A percentile compares a stretch with the other conserved stretches of the same genome.
Conservation (phyloP, 1,139 yeast species). For the Trichomonascaceae sp. region DNA sequence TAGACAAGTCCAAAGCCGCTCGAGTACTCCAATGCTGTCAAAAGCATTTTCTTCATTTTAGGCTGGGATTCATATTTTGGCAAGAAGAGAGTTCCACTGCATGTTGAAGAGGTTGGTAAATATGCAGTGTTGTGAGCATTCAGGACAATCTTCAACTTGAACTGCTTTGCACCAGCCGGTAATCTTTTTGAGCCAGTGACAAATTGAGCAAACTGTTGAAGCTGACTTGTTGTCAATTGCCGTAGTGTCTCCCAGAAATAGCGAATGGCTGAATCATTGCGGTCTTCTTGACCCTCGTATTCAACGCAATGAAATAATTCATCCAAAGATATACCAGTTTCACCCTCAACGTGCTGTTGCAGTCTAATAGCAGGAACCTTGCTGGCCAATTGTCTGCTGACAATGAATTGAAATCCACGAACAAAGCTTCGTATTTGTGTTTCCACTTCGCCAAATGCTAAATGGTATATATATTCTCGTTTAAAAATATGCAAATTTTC, state of each 20-base stretch:
- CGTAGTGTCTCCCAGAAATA: conserved; percentile 21
- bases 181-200: conserved; percentile 28
- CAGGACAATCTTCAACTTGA: conserved; percentile 19
- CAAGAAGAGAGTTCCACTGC: conserved; percentile 24
- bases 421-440: conserved; percentile 1
- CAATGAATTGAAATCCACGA: conserved; percentile 5
- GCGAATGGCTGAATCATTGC: conserved; percentile 17
- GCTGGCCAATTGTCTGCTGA: background rate
- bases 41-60: conserved; percentile 18
- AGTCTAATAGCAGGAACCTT: conserved; percentile 10
- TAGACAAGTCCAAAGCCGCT: conserved; percentile 26
- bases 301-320: conserved; percentile 13
- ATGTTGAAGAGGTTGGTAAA: conserved; percentile 27
- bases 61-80: conserved; percentile 22
- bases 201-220: conserved; percentile 23
- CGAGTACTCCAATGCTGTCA: conserved; percentile 24
- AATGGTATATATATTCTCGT: conserved; percentile 15
- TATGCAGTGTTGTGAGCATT: conserved; percentile 20
- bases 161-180: conserved; percentile 22
- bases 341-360: conserved; percentile 23
- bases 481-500: conserved; percentile 16
- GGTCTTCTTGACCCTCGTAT: conserved; percentile 19
- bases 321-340: conserved; percentile 13
- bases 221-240: conserved; percentile 17
- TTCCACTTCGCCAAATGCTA: conserved; percentile 3